phyloP scores from a whole-genome alignment of 176 grass and related monocot species.

The Avena sativa region DNA sequence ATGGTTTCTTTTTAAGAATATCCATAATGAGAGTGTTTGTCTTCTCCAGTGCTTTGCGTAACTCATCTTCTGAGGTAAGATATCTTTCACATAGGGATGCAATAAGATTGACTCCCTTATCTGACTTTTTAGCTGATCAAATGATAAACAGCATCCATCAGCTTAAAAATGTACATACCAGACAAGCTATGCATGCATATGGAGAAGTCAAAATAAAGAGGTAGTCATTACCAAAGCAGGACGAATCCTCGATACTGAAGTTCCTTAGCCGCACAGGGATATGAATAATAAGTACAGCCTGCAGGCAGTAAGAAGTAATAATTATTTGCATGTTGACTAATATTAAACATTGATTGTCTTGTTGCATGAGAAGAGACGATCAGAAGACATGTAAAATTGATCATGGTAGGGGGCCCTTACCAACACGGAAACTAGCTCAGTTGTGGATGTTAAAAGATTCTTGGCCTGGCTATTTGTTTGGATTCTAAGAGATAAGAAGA shows the following conservation, averaged over 20 bases:
- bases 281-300: constrained; percentile 91
- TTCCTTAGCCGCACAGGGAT: constrained; percentile 74
- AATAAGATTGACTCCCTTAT: constrained; percentile 81
- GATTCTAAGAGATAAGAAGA: constrained; percentile 84
- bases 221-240: constrained; percentile 65
- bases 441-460: constrained; percentile 97
- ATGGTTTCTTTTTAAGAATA: constrained; percentile 86
- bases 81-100: constrained; percentile 87
- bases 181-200: constrained; percentile 14
- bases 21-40: constrained; percentile 73
- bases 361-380: constrained; percentile 30
- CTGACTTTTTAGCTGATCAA: constrained; percentile 84
- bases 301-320: constrained; percentile 40
- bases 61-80: constrained; percentile 87
- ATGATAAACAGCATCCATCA: constrained; percentile 30
- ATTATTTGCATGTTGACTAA: constrained; percentile 28
- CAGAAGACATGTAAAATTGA: constrained; percentile 4
- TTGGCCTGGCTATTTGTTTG: constrained; percentile 77
- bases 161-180: constrained; percentile 16
- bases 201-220: constrained; percentile 36
- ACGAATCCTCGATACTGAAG: constrained; percentile 64
- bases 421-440: constrained; percentile 81
- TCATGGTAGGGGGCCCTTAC: constrained; percentile 35
- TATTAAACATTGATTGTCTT: constrained; percentile 24
- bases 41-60: constrained; percentile 79